Percentiles rank a stretch among this genome's conserved stretches.
Conservation (phyloP, 208 protist genomes). For the Acanthamoeba lenticulata region DNA sequence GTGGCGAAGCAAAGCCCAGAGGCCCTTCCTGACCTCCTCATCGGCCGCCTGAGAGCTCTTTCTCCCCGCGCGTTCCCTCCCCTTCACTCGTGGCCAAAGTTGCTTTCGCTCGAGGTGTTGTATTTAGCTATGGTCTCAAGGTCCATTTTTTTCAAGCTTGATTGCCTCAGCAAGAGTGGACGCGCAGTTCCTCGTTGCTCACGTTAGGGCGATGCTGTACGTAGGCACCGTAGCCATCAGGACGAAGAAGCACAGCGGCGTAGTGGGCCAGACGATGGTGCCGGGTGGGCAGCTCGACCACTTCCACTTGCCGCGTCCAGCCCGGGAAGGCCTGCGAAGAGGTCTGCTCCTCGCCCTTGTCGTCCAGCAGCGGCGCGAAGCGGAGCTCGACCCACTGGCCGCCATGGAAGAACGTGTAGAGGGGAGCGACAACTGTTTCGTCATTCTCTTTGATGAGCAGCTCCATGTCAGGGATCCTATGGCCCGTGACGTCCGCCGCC, state of each 20-base stretch:
- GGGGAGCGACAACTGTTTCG: background rate
- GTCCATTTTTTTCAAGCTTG: too few relatives aligned
- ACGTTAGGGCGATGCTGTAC: too few relatives aligned
- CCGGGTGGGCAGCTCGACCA: background rate
- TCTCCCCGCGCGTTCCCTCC: too few relatives aligned
- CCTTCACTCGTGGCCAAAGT: too few relatives aligned
- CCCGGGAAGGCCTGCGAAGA: background rate
- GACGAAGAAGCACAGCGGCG: background rate
- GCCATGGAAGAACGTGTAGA: background rate
- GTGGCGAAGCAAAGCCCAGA: conserved; percentile 29
- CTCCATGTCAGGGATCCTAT: background rate
- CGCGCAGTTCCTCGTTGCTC: too few relatives aligned
- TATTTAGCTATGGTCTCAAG: too few relatives aligned
- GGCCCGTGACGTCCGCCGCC: background rate
- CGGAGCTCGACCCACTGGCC: background rate
- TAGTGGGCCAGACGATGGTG: background rate
- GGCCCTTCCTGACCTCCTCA: too few relatives aligned
- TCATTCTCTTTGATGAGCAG: background rate
- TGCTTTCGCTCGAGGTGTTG: too few relatives aligned
- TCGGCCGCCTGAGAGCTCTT: too few relatives aligned
- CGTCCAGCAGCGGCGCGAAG: background rate
- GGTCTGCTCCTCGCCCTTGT: background rate
- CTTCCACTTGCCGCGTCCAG: background rate
- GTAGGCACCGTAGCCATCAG: background rate
- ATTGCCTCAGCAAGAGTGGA: too few relatives aligned